These are phyloP conservation scores for Fragaria iinumae DNA, from an alignment of 306 rosid species.

Conservation along the genomic window DNA sequence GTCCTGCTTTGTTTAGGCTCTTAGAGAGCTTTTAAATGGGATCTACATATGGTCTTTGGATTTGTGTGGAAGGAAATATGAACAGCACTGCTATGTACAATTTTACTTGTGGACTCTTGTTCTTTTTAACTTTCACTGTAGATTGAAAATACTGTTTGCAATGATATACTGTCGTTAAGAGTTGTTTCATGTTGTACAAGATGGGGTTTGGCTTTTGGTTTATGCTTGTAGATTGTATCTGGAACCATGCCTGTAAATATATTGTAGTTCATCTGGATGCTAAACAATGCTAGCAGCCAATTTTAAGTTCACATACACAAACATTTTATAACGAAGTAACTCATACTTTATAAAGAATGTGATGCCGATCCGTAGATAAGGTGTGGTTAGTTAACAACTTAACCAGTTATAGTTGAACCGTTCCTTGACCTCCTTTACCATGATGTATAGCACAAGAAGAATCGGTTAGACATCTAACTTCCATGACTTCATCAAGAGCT, in stretches of 20 bases:
- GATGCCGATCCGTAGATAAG: background rate
- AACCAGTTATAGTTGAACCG: constrained; percentile 46
- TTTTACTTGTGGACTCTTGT: constrained; percentile 18
- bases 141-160: background rate
- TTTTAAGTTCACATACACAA: background rate
- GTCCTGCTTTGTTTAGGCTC: constrained; percentile 23
- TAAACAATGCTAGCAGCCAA: background rate
- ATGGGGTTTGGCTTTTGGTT: background rate
- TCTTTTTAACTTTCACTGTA: background rate
- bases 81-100: constrained; percentile 25
- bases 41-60: constrained; percentile 16
- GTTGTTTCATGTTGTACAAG: background rate
- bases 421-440: constrained; percentile 37
- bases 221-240: background rate
- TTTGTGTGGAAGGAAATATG: constrained; percentile 23
- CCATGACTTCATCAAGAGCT: constrained; percentile 12
- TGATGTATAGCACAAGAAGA: background rate
- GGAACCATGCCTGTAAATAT: background rate
- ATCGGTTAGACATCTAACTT: background rate
- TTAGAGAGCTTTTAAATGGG: constrained; percentile 18
- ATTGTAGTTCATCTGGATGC: background rate
- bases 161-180: background rate
- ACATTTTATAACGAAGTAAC: background rate
- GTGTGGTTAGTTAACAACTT: constrained; percentile 18
- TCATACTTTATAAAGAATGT: background rate